phyloP scores from a whole-genome alignment of 768 basidiomycete genomes.

The Lactarius sp. region DNA sequence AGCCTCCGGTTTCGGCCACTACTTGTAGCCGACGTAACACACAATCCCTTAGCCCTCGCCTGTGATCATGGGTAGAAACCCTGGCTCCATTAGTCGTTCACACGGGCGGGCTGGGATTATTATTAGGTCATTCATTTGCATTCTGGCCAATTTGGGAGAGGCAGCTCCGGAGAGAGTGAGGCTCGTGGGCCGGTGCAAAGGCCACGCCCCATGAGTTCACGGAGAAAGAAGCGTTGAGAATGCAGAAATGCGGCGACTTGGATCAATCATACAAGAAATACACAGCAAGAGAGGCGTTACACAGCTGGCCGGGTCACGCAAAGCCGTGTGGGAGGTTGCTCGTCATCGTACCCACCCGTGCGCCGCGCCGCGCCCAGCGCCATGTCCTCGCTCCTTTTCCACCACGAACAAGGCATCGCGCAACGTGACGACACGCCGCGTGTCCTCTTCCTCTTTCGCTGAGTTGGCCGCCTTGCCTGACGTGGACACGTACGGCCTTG shows the following conservation, averaged over 20 bases:
- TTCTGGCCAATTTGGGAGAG: neutral
- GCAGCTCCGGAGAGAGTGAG: neutral
- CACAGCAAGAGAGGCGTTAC: slow-evolving; percentile 5
- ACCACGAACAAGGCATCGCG: slow-evolving; percentile 84
- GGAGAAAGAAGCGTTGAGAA: neutral
- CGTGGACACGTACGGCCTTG: slow-evolving; percentile 56
- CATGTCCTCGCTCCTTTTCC: slow-evolving; percentile 78
- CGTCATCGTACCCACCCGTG: slow-evolving; percentile 46
- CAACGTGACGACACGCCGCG: slow-evolving; percentile 57
- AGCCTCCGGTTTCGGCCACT: slow-evolving; percentile 16
- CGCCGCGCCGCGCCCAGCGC: slow-evolving; percentile 73
- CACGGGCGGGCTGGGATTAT: neutral
- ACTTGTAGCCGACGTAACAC: neutral
- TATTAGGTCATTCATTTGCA: neutral
- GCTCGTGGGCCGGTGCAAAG: neutral
- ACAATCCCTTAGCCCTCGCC: neutral
- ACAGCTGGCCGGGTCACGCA: neutral
- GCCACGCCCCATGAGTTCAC: neutral
- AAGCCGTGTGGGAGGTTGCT: neutral
- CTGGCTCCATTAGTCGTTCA: neutral
- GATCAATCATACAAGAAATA: slow-evolving; percentile 10
- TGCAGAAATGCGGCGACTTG: neutral
- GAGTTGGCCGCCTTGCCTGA: slow-evolving; percentile 40
- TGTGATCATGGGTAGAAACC: neutral
- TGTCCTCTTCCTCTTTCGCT: slow-evolving; percentile 45